Percentiles rank a stretch among this genome's conserved stretches.
Evolutionary conservation across 148 eudicot genomes (phyloP).

Genomic region (Rhododendron ovatum): DNA sequence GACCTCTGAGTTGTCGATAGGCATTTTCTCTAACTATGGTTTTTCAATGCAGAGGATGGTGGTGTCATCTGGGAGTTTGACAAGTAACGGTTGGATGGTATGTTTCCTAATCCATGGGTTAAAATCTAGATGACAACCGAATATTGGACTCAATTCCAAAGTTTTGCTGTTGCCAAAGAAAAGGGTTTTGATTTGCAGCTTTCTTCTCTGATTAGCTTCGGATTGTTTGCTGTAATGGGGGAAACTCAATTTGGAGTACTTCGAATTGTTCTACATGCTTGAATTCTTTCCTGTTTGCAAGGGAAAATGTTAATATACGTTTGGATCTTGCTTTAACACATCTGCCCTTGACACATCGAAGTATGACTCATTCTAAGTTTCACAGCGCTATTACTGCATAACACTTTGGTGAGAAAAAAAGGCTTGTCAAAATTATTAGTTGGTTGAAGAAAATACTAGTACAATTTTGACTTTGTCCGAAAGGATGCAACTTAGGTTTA

Average conservation of each 20-base stretch:
- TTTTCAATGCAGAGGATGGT: not conserved
- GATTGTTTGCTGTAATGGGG: not conserved
- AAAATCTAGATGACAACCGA: not conserved
- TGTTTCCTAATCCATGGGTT: not conserved
- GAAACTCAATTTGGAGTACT: not conserved
- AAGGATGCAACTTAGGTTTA: not conserved
- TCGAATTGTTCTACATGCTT: not conserved
- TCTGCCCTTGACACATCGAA: no score
- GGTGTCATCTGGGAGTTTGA: constrained; percentile 3
- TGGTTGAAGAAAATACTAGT: not conserved
- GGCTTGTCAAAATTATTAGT: not conserved
- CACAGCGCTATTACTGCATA: not conserved
- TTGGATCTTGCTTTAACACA: not conserved
- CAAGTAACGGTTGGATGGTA: not conserved
- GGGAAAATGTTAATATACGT: not conserved
- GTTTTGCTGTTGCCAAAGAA: not conserved
- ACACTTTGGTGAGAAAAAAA: not conserved
- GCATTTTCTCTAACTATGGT: not conserved
- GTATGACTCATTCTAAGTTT: not conserved
- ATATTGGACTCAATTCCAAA: not conserved
- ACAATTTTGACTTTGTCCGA: not conserved
- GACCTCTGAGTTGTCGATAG: not conserved
- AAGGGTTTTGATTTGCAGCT: not conserved
- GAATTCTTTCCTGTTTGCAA: not conserved
- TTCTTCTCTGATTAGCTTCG: not conserved